Base-by-base conservation (phyloP, 2,329 filamentous ascomycete genomes). In the Alternaria triticimaculans region DNA sequence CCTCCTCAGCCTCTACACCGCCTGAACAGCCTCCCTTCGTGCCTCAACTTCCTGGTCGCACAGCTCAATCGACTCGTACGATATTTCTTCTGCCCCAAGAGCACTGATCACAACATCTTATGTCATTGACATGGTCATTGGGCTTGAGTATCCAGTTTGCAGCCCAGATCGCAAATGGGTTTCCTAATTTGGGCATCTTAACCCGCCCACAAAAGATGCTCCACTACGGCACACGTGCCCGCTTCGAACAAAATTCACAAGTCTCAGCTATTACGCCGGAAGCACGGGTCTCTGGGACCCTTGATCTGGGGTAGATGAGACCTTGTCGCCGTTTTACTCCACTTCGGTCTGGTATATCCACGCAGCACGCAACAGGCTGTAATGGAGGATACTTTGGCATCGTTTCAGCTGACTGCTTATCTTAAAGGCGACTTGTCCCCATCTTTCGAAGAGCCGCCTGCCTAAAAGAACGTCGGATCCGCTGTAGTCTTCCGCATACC, bases 311-410 rank as follows among this genome's bases (percentile, higher is more conserved):
- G 55, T 65, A 63, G 37, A 45, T 14, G 41, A 48, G 60, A 50
- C 55, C 33, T 50, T 63, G 57, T 51, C 60, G 63, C 63, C 59
- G 55, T 44, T 65, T 58, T 60, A 65, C 51, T 65, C 63, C 63
- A 55, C 63, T 60, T 65, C 60, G 45, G 63, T 65, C 37, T 60
- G 45, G 30, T 63, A 60, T 55, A 63, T 65, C 63, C 63, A 60
- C 51, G 56, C 55, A 28, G 18, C 26, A 37, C 45, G 7, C 26
- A 25, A 50, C 26, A 56, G 43, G 14, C 18, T 33, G 44, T 6
- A 21, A 46, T 56, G 26, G 23, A 46, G 43, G 44, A 30, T 28
- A 45, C 50, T 33, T 44, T 21, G 20, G 20, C 23, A 37, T 50
- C 15, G 33, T 44, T 21, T 4, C 20, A 25, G 15, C 33, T 55